Conservation (phyloP, 352 stramenopile species). For the Phytopythium cucurbitacearum region DNA sequence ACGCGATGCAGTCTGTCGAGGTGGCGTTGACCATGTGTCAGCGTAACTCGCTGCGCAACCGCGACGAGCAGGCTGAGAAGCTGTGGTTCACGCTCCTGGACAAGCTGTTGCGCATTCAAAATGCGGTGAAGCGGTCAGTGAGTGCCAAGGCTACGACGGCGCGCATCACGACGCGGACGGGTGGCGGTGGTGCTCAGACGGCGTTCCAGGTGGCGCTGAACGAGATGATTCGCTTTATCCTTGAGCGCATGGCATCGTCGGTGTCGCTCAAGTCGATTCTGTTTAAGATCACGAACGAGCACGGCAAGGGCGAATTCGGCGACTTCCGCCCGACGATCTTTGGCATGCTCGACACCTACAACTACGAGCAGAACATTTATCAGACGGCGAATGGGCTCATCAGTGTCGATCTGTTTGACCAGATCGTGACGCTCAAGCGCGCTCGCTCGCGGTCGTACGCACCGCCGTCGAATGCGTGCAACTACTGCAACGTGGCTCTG, state of each 20-base stretch:
- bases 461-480: slow-evolving; percentile 66
- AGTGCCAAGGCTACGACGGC: slow-evolving; percentile 64
- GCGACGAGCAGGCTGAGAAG: slow-evolving; percentile 88
- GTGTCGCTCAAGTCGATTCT: slow-evolving; percentile 92
- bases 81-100: slow-evolving; percentile 95
- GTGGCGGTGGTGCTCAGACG: slow-evolving; percentile 67
- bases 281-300: slow-evolving; percentile 94
- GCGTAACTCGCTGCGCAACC: slow-evolving; percentile 86
- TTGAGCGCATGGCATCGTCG: slow-evolving; percentile 92
- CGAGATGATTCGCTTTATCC: slow-evolving; percentile 91
- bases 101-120: slow-evolving; percentile 90
- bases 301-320: slow-evolving; percentile 90
- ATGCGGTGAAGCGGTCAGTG: slow-evolving; percentile 85
- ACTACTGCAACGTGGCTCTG: slow-evolving; percentile 80
- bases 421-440: slow-evolving; percentile 78
- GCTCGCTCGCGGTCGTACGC: slow-evolving; percentile 70
- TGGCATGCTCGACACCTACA: slow-evolving; percentile 92
- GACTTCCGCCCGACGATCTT: slow-evolving; percentile 94
- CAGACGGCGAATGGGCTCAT: slow-evolving; percentile 83
- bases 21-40: slow-evolving; percentile 93
- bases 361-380: slow-evolving; percentile 90
- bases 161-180: slow-evolving; percentile 59
- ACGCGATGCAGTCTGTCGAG: slow-evolving; percentile 88
- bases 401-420: slow-evolving; percentile 79
- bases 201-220: slow-evolving; percentile 88